Base-by-base conservation (phyloP, 169 alveolate genomes). In the Plasmodium gonderi region DNA sequence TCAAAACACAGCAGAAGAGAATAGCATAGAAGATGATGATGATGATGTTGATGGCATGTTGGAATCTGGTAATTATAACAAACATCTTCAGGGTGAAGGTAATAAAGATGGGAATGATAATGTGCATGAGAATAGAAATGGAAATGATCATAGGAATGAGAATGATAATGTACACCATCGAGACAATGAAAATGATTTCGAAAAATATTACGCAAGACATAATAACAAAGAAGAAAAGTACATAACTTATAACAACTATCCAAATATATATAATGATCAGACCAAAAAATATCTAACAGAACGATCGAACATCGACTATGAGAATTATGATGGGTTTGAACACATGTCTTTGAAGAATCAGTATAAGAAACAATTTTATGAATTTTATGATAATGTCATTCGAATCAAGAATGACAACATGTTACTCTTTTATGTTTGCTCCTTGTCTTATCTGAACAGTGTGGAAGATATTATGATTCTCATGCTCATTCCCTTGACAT, bases 401-500 rank as follows among this genome's bases (percentile, higher is more conserved):
- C 33, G 60, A 2, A 68, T 83, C 26, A 69, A 33, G 17, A 31
- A 36, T 29, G 92, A 83, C 3, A 69, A 47, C 20, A 83, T 5
- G 64, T 33, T 83, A 5, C 49, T 69, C 42, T 83, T 68, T 83
- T 83, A 83, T 47, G 29, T 74, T 1, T 26, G 77, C 11, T 33
- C 79, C 12, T 60, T 83, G 65, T 83, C 92, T 0, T 83, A 47
- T 76, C 42, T 83, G n/a, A 83, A 83, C 29, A 83, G 92, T 47
- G 92, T 68, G 3, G 92, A 83, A 31, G 92, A 83, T 42, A 83
- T 83, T 0, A 83, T 69, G 83, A 72, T 51, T 2, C 40, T 68
- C 6, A 72, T 83, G 83, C 45, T 83, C 44, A 83, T 83, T 29
- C 92, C 92, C 1, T 42, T 83, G 20, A 83, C 92, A 1, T 83